Evolutionary conservation across 257 asterid genomes (phyloP), one percentile per base, ranked within the genome.

Genomic region (Rhazya stricta): DNA sequence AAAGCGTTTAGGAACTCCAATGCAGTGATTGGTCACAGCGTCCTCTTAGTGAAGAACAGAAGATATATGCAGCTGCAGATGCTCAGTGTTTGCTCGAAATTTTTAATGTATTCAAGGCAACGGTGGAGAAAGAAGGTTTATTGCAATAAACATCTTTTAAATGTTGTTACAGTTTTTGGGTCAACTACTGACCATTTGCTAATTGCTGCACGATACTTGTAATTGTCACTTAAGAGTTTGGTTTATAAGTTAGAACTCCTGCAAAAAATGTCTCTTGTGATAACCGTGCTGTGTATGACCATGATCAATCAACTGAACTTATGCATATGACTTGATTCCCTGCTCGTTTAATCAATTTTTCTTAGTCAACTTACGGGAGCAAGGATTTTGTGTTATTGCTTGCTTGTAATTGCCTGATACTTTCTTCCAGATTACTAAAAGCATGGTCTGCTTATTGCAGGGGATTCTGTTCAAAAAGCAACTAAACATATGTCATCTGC

Each of bases 11-110:
- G 99, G 99, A 94, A 81, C 90, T 88, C 79, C 98, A 95, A 81
- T 95, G 99, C 82, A 92, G 99, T 79, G 99, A 95, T 79, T 95
- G 99, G 99, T 95, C 98, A 9, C 86, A 79, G 34, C 97, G 96
- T 36, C 99, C 99, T 75, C 86, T 92, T 42, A 85, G 96, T 46
- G 91, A 89, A 81, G 91, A 89, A 81, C 98, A 95, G 84, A 91
- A 88, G 88, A 74, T 5, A 56, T 95, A 95, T 81, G 98, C 99
- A 29, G 99, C 97, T 61, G 86, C 78, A 43, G 98, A 95, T 88
- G 98, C 98, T 79, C 82, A 79, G 48, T 94, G 96, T 82, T 85
- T 95, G 82, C 82, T 95, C 58, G 86, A 86, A 82, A 87, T 95
- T 77, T 89, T 95, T 81, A 77, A 85, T 37, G 86, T 84, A 74